Evolutionary conservation across 2,329 filamentous ascomycete species (phyloP).

Genomic region (Myriosclerotinia duriaeana): DNA sequence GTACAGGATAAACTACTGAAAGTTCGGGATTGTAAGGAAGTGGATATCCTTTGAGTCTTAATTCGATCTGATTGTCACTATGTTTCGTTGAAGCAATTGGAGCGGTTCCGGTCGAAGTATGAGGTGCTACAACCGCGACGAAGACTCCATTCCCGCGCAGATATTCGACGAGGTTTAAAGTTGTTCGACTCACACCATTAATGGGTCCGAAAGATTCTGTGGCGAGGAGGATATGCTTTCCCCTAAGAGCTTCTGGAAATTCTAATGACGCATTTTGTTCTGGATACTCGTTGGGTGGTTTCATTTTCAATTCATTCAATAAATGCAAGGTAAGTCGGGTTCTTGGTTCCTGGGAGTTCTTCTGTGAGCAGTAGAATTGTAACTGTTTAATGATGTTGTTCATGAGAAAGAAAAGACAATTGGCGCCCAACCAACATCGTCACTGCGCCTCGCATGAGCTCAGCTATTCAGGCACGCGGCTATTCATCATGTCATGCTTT

Average conservation of each 20-base stretch:
- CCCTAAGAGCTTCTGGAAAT: slow-evolving; percentile 51
- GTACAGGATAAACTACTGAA: slow-evolving; percentile 67
- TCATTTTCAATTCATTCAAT: neutral
- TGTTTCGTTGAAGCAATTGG: slow-evolving; percentile 28
- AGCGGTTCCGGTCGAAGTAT: slow-evolving; percentile 46
- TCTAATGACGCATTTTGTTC: neutral
- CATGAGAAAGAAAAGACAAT: neutral
- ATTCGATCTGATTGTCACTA: slow-evolving; percentile 45
- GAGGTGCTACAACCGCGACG: slow-evolving; percentile 66
- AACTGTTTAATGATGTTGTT: neutral
- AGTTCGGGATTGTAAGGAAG: slow-evolving; percentile 71
- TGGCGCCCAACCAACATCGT: neutral
- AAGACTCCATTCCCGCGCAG: slow-evolving; percentile 62
- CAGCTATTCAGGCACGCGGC: neutral
- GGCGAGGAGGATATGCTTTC: slow-evolving; percentile 63
- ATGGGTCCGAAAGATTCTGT: slow-evolving; percentile 72
- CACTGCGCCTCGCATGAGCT: neutral
- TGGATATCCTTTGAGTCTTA: slow-evolving; percentile 63
- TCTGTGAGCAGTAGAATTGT: neutral
- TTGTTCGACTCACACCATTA: slow-evolving; percentile 72
- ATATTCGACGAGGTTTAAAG: slow-evolving; percentile 67
- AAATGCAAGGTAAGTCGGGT: too few relatives aligned
- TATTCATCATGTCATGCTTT: neutral
- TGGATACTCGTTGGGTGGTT: too few relatives aligned
- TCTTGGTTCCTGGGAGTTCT: neutral